These are phyloP conservation scores for Suillus americanus DNA, from an alignment of 768 basidiomycete genomes.

Conservation along the genomic window DNA sequence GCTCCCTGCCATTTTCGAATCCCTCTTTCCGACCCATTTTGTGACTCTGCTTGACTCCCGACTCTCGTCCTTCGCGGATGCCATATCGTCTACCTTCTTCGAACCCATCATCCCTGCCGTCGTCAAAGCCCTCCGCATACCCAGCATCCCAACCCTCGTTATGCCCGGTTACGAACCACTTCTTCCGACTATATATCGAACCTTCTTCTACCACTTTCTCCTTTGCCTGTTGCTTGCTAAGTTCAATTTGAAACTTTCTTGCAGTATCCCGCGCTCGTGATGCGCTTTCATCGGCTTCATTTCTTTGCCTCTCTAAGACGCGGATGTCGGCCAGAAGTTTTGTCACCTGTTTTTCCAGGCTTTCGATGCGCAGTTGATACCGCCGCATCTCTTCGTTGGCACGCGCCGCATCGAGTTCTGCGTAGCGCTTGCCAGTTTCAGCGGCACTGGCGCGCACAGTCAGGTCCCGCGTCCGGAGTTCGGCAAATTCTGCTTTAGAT, in stretches of 20 bases:
- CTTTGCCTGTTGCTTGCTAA: slow-evolving; percentile 45
- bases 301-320: slow-evolving; percentile 35
- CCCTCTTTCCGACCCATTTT: slow-evolving; percentile 30
- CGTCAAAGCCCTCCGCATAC: slow-evolving; percentile 44
- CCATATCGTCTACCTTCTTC: slow-evolving; percentile 43
- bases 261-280: slow-evolving; percentile 44
- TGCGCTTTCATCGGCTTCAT: slow-evolving; percentile 44
- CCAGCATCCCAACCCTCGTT: slow-evolving; percentile 47
- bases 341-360: slow-evolving; percentile 43
- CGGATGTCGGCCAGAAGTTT: slow-evolving; percentile 30
- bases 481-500: slow-evolving; percentile 50
- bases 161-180: slow-evolving; percentile 44
- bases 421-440: slow-evolving; percentile 41
- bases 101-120: slow-evolving; percentile 44
- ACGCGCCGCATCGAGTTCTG: slow-evolving; percentile 40
- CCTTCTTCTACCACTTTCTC: slow-evolving; percentile 45
- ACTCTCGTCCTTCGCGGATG: slow-evolving; percentile 32
- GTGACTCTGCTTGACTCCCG: slow-evolving; percentile 35
- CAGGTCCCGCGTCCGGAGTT: slow-evolving; percentile 45
- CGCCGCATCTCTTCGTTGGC: slow-evolving; percentile 47
- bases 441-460: slow-evolving; percentile 36
- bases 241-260: slow-evolving; percentile 40
- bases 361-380: slow-evolving; percentile 47
- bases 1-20: slow-evolving; percentile 34
- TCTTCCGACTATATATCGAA: slow-evolving; percentile 38